These are phyloP conservation scores for Ilyonectria sp. DNA, from an alignment of 2,329 filamentous ascomycete species.

Conservation along the genomic window DNA sequence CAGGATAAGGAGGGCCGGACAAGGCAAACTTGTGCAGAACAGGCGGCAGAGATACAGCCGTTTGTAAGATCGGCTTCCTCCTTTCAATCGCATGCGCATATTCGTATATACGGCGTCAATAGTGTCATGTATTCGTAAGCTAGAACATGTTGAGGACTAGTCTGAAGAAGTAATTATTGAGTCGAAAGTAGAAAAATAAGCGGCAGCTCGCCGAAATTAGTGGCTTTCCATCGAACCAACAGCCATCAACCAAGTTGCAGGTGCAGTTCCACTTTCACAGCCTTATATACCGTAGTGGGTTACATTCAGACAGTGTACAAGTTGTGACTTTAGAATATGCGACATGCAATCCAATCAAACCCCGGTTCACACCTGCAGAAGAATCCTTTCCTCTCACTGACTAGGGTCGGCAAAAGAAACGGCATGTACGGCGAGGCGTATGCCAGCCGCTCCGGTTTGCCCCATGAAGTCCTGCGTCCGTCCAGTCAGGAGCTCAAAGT, in stretches of 20 bases:
- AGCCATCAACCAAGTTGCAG: not conserved
- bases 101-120: not conserved
- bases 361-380: slow-evolving; percentile 4
- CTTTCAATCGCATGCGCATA: too few relatives aligned
- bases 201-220: not conserved
- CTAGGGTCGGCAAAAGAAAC: not conserved
- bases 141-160: not conserved
- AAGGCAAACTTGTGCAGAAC: not conserved
- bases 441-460: not conserved
- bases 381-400: not conserved
- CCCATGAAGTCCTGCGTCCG: slow-evolving; percentile 6
- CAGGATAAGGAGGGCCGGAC: not conserved
- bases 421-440: not conserved
- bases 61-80: too few relatives aligned
- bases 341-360: slow-evolving; percentile 11
- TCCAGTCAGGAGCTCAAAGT: slow-evolving; percentile 15
- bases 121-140: not conserved
- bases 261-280: not conserved
- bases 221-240: not conserved
- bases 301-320: slow-evolving; percentile 7
- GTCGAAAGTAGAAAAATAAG: not conserved
- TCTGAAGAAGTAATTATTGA: not conserved
- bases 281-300: slow-evolving; percentile 14
- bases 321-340: not conserved
- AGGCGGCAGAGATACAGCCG: not conserved